Conservation (phyloP, 768 basidiomycete species). For the Mycena sanguinolenta region DNA sequence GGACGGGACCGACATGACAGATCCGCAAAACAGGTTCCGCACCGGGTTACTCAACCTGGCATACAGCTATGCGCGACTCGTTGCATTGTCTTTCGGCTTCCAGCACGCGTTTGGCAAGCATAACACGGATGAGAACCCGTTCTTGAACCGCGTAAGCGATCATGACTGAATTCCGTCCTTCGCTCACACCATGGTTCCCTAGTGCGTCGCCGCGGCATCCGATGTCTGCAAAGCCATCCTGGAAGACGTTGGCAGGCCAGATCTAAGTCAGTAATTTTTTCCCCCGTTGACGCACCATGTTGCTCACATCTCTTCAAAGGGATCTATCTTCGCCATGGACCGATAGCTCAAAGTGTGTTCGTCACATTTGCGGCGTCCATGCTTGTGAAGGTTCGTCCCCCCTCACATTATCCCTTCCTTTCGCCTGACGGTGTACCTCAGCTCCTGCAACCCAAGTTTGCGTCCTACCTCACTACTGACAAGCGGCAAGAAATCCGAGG, state of each 20-base stretch:
- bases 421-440: constrained; percentile 41
- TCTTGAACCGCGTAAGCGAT: constrained; percentile 70
- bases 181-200: not conserved
- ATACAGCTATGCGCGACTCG: constrained; percentile 77
- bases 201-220: constrained; percentile 78
- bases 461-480: constrained; percentile 68
- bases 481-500: constrained; percentile 72
- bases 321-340: constrained; percentile 76
- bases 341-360: constrained; percentile 85
- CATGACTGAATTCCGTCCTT: constrained; percentile 3
- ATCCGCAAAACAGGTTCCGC: constrained; percentile 70
- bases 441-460: constrained; percentile 85
- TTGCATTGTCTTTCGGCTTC: constrained; percentile 81
- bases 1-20: constrained; percentile 65
- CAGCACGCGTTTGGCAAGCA: constrained; percentile 80
- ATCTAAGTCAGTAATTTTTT: constrained; percentile 60
- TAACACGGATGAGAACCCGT: constrained; percentile 72
- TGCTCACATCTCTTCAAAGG: constrained; percentile 50
- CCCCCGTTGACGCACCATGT: not conserved
- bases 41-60: constrained; percentile 71
- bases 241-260: constrained; percentile 67
- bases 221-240: constrained; percentile 76
- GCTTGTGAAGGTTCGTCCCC: constrained; percentile 74
- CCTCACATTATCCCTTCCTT: not conserved
- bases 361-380: constrained; percentile 87